Base-by-base conservation (phyloP, 306 rosid genomes). In the Trichosanthes cucumerina region DNA sequence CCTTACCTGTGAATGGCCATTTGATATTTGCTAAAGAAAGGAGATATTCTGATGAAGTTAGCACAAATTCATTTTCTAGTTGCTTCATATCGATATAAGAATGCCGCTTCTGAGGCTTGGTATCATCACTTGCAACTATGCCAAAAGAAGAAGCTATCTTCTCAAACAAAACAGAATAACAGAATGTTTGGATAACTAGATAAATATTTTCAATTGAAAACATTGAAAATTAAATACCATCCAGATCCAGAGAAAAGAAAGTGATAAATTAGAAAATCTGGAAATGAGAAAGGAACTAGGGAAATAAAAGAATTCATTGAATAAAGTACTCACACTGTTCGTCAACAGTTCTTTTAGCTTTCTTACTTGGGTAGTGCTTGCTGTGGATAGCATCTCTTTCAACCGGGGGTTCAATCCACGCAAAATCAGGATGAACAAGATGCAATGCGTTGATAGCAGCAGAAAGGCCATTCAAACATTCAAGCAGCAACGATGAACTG, bases 381-480 rank as follows among this genome's bases (percentile, higher is more conserved):
- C 80, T 80, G 46, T 60, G 83, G 80, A 80, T 86, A 81, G 86
- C 73, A 80, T 82, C 85, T 80, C 84, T 87, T 36, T 90, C 96
- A 28, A 82, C 81, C 58, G 80, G 85, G 79, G 84, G 85, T 87
- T 89, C 98, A 83, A 95, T 88, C 93, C 97, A 95, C 33, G 96
- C 91, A 86, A 84, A 88, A 58, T 89, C 89, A 76, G 96, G 96
- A 79, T 85, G 97, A 85, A 88, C 96, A 85, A 95, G 98, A 86
- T 91, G 89, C 83, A 95, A 83, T 38, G 96, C 90, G 78, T 95
- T 95, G 79, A 92, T 82, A 77, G 95, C 89, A 85, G 91, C 87
- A 87, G 98, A 92, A 50, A 95, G 89, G 71, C 92, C 96, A 85
- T 89, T 87, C 81, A 89, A 79, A 79, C 93, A 88, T 84, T 95